Base-by-base conservation (phyloP, 1,284 basidiomycete species). In the Cryptococcus sp. region DNA sequence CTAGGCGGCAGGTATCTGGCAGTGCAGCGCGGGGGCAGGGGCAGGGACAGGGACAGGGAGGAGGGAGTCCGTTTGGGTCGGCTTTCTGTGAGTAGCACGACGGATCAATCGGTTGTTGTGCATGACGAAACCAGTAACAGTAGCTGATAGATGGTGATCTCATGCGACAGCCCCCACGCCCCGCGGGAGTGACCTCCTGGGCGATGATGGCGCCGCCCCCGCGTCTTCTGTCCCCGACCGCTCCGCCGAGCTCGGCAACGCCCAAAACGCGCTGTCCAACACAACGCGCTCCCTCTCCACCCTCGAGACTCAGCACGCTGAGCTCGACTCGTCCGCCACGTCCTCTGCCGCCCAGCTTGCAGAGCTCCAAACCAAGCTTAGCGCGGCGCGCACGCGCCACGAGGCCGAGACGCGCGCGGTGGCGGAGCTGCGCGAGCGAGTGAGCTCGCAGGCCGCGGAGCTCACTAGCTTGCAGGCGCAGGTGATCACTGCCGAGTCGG, bases 401-500 rank as follows among this genome's bases (percentile, higher is more conserved):
- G 91, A 95, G 71, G 86, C 85, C 0, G 96, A 98, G 79, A 85
- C 83, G 12, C 85, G 83, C 52, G 77, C 89, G 8, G 82, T 98
- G 35, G 78, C 83, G 18, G 83, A 86, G 9, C 82, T 98, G 16
- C 85, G 86, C 57, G 84, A 87, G 46, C 84, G 91, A 4, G 84
- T 85, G 50, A 77, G 81, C 0, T 81, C 82, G n/a, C 93, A 97
- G 78, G 81, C 80, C 2, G 80, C 81, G 3, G 86, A 89, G 40
- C 87, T 97, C n/a, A 82, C 86, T 67, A 86, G 84, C 70, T 78
- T 86, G 1, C 83, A 85, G 51, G 84, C 88, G 55, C 88, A 96
- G 52, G 79, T 97, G 36, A 98, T 99, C 64, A 82, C 83, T 46
- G 87, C 88, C 3, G 94, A 98, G 78, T 93, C 90, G 69, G 92